Conservation (phyloP, 192 early-diverging fungal genomes). For the Martensiomyces pterosporus region DNA sequence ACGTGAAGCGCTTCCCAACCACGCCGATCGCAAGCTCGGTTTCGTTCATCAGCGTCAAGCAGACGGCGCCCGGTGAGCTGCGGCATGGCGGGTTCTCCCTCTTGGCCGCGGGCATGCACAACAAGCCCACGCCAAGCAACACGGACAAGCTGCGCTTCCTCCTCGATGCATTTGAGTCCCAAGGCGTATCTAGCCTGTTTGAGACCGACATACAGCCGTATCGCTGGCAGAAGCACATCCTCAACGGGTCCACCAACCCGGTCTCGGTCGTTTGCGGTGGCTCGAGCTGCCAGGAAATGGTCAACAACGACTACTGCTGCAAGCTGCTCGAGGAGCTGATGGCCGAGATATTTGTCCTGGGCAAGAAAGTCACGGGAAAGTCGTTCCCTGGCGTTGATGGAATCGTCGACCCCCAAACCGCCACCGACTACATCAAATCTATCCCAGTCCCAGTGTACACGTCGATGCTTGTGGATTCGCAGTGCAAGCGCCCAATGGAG, state of each 20-base stretch:
- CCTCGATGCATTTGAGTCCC: conserved; percentile 18
- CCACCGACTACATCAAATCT: conserved; percentile 33
- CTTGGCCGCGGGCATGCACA: conserved; percentile 34
- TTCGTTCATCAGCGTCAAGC: conserved; percentile 42
- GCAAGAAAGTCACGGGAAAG: conserved; percentile 35
- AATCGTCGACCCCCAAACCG: conserved; percentile 36
- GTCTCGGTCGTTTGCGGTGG: conserved; percentile 44
- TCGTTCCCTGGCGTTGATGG: conserved; percentile 42
- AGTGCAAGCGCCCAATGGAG: conserved; percentile 48
- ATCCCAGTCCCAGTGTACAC: conserved; percentile 45
- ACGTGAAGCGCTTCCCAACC: conserved; percentile 17
- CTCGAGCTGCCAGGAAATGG: conserved; percentile 43
- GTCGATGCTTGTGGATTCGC: conserved; percentile 49
- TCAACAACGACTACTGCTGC: conserved; percentile 18
- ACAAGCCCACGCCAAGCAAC: background rate
- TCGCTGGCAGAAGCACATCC: conserved; percentile 48
- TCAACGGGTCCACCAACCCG: conserved; percentile 45
- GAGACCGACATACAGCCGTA: conserved; percentile 46
- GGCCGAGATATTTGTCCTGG: conserved; percentile 43
- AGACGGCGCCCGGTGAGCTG: conserved; percentile 10
- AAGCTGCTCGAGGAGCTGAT: conserved; percentile 33
- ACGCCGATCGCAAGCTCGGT: conserved; percentile 33
- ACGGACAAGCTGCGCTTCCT: conserved; percentile 19
- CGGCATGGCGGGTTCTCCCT: conserved; percentile 45
- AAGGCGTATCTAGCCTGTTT: conserved; percentile 36